Conservation (phyloP, 2,329 filamentous ascomycete species). For the Arachnopeziza araneosa region DNA sequence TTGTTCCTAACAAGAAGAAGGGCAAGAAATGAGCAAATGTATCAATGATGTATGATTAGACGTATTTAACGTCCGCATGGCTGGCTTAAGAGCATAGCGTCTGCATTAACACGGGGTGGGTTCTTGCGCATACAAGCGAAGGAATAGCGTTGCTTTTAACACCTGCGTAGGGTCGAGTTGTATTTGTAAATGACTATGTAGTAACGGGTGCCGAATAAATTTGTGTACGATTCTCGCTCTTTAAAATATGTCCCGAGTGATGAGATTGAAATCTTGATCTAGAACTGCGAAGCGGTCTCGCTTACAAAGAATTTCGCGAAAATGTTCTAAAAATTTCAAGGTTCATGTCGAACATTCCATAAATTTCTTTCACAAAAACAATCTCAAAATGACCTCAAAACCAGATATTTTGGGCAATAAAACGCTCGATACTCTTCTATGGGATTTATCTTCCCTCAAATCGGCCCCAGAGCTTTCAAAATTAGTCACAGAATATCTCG, state of each 20-base stretch:
- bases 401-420: not conserved
- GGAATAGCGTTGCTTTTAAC: not conserved
- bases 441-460: constrained; percentile 25
- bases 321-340: not conserved
- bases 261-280: not conserved
- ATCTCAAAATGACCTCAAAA: not conserved
- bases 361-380: not conserved
- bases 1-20: constrained; percentile 91
- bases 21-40: constrained; percentile 52
- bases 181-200: not conserved
- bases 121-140: constrained; percentile 2
- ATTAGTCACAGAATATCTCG: constrained; percentile 21
- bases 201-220: not conserved
- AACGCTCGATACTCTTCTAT: constrained; percentile 22
- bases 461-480: constrained; percentile 21
- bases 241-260: not conserved
- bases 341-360: not conserved
- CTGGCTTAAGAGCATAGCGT: constrained; percentile 16
- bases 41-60: constrained; percentile 23
- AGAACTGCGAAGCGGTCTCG: not conserved
- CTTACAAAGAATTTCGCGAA: not conserved
- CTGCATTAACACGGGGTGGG: not conserved
- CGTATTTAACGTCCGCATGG: constrained; percentile 14
- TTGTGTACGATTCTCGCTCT: not conserved
- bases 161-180: not conserved